Evolutionary conservation across 371 early-diverging fungal genomes (phyloP), one percentile per base, ranked within the genome.

Genomic region (Mucor racemosus): DNA sequence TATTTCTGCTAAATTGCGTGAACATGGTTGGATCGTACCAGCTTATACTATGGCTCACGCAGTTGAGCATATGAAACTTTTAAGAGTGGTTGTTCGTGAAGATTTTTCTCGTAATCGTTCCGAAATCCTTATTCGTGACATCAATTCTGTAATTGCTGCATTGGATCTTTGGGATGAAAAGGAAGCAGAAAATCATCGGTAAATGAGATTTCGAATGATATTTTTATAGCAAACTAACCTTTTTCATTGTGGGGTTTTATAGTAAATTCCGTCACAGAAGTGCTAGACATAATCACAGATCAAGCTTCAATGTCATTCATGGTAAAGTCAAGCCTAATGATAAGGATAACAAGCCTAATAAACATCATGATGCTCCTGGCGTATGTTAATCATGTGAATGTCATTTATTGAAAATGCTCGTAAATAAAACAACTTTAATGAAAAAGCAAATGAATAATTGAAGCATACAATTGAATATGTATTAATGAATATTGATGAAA

Each of bases 21-120:
- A 85, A 56, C 80, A 79, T 62, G 84, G 85, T 9, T 90, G 87
- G 88, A 86, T 90, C 54, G 80, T 86, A 1, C 88, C 88, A 34
- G 87, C 86, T 53, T 90, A 86, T 68, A 79, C 75, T 14, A 77
- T 84, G 80, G 77, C 79, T 1, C 79, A 71, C n/a, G 66, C 79
- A n/a, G 61, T 77, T 21, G 76, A 85, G 46, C 57, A 78, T n/a
- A 67, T 76, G 53, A 81, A 84, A 59, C 62, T 88, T 46, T 62
- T 85, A 46, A 83, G 89, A 64, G 82, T 87, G 3, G 87, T 88
- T 10, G 75, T 86, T 33, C 80, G 85, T 56, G 85, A 86, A 57
- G 81, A 80, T 59, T 84, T 84, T 38, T 70, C 78, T 3, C 68
- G 65, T 14, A 66, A 71, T 48, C 69, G 78, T 21, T 66, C 72